These are phyloP conservation scores for Phytopythium delawarense DNA, from an alignment of 352 stramenopile genomes.

Conservation along the genomic window DNA sequence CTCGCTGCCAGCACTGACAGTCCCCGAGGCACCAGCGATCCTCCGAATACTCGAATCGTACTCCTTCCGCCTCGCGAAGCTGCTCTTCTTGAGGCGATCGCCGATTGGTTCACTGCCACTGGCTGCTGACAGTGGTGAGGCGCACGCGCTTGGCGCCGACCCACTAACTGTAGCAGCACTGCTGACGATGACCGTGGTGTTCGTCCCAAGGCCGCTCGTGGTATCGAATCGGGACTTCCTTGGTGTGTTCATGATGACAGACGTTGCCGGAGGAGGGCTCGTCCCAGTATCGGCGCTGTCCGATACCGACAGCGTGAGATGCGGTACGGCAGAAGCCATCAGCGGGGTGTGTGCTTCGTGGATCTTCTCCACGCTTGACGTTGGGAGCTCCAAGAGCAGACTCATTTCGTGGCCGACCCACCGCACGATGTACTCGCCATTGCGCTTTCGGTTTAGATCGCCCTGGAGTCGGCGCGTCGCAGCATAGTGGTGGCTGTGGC, in stretches of 20 bases:
- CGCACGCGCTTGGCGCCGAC: neutral
- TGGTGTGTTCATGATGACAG: constrained; percentile 37
- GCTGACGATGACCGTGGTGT: constrained; percentile 7
- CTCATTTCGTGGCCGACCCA: constrained; percentile 84
- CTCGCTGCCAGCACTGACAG: neutral
- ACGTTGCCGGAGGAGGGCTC: neutral
- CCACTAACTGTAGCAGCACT: neutral
- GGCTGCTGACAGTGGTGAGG: constrained; percentile 1
- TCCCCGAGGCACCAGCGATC: constrained; percentile 16
- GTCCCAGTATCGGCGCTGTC: neutral
- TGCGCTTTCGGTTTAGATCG: constrained; percentile 78
- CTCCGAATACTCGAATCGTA: constrained; percentile 64
- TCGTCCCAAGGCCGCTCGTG: constrained; percentile 5
- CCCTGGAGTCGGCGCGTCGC: constrained; percentile 66
- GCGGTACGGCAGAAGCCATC: constrained; percentile 5
- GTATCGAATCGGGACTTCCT: constrained; percentile 54
- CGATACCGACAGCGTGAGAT: neutral
- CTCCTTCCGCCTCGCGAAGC: constrained; percentile 62
- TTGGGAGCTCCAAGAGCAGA: constrained; percentile 63
- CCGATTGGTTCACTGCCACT: constrained; percentile 7
- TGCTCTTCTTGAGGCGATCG: constrained; percentile 69
- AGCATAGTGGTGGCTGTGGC: constrained; percentile 78
- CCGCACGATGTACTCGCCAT: constrained; percentile 75
- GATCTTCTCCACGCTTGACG: constrained; percentile 34
- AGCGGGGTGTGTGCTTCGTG: constrained; percentile 36